Base-by-base conservation (phyloP, 805 yeast species). In the Candida odintsovae region DNA sequence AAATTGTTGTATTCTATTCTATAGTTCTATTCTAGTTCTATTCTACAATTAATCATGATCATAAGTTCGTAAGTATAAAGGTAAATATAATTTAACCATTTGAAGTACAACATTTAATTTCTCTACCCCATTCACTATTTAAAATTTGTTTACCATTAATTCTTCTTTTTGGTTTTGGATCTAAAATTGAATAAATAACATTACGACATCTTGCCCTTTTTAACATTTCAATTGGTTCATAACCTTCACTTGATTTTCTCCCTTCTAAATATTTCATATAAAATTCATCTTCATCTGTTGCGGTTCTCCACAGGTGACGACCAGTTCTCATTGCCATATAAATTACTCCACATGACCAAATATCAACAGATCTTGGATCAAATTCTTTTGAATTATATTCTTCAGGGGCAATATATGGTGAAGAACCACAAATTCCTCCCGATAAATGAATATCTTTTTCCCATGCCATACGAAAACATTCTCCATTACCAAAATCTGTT, bases 261-360 rank as follows among this genome's bases (percentile, higher is more conserved):
- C 87, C 90, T 42, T 74, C 74, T 49, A 90, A 67, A 62, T 92
- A 92, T 56, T 78, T 82, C 37, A 73, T 69, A 64, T 80, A 92
- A 59, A 87, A 88, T 56, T 83, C 95, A 61, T 92, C 98, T 39
- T 82, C 87, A 26, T 71, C 75, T 48, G 79, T 78, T 2, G 98
- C 97, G 48, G 81, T 69, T 56, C 86, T 80, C 98, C 98, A 92
- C 44, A 94, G 67, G 59, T 92, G 96, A 44, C 96, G 73, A 4
- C 98, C 99, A 0, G 97, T 87, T 57, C 97, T 72, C 92, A 89
- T 84, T 7, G 95, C 95, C 88, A 89, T 83, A 61, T 86, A 89
- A 31, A 89, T 88, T 11, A 89, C 92, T 42, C 96, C 96, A 69
- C 95, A 87, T 0, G 96, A 82, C 97, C 97, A 89, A 33, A 88